Evolutionary conservation across 1,139 yeast genomes (phyloP).

Genomic region (Scheffersomyces segobiensis): DNA sequence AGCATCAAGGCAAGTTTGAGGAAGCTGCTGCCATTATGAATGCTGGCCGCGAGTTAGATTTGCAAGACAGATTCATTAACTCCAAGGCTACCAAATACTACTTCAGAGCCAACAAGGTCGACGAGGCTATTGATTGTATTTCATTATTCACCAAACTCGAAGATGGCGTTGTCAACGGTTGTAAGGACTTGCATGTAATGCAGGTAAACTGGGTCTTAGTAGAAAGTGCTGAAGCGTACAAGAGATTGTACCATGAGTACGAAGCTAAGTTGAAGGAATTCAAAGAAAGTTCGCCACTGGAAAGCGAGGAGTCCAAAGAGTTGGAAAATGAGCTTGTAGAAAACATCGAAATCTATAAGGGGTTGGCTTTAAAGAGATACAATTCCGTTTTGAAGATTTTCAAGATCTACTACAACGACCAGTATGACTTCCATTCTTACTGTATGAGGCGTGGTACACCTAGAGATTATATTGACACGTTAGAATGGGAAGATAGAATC

Average conservation of each 20-base stretch:
- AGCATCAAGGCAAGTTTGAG: slow-evolving; percentile 61
- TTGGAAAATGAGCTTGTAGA: slow-evolving; percentile 33
- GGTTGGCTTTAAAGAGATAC: slow-evolving; percentile 80
- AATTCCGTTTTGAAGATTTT: slow-evolving; percentile 66
- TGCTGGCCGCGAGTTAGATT: slow-evolving; percentile 72
- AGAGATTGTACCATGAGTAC: slow-evolving; percentile 32
- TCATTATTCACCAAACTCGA: slow-evolving; percentile 86
- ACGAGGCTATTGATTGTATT: slow-evolving; percentile 72
- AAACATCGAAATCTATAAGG: slow-evolving; percentile 49
- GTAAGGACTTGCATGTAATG: slow-evolving; percentile 83
- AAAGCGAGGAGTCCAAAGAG: slow-evolving; percentile 22
- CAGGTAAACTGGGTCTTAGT: slow-evolving; percentile 89
- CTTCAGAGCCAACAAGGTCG: slow-evolving; percentile 75
- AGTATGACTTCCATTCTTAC: slow-evolving; percentile 91
- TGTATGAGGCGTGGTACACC: slow-evolving; percentile 91
- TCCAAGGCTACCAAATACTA: slow-evolving; percentile 84
- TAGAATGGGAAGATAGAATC: slow-evolving; percentile 79
- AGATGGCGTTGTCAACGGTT: slow-evolving; percentile 69
- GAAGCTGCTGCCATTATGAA: slow-evolving; percentile 70
- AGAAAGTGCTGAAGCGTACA: slow-evolving; percentile 84
- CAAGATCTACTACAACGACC: slow-evolving; percentile 75
- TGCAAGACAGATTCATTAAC: slow-evolving; percentile 90
- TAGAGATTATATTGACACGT: slow-evolving; percentile 72
- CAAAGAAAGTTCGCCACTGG: slow-evolving; percentile 10
- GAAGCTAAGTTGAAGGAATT: slow-evolving; percentile 15